These are phyloP conservation scores for Pichia manshurica DNA, from an alignment of 805 yeast species.

Conservation along the genomic window DNA sequence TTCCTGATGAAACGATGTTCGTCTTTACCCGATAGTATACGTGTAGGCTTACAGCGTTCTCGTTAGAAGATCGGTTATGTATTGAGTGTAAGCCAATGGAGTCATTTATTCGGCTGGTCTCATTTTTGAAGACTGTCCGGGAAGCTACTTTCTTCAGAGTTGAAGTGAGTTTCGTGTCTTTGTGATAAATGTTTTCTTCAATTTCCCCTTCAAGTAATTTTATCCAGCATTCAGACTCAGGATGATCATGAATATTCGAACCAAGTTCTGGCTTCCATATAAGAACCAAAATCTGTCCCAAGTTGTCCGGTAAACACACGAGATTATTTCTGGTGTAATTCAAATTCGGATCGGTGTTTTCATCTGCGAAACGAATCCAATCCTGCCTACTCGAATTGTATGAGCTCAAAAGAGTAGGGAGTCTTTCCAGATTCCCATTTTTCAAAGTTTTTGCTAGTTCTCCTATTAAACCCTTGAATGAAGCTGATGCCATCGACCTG, in stretches of 20 bases:
- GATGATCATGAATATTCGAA: constrained; percentile 68
- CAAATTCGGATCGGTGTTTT: neutral
- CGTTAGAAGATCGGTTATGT: constrained; percentile 39
- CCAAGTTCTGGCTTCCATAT: constrained; percentile 68
- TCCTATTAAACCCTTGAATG: no score
- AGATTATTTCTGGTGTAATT: constrained; percentile 69
- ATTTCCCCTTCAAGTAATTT: constrained; percentile 57
- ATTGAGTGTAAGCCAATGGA: constrained; percentile 61
- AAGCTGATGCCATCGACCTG: no score
- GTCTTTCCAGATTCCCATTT: neutral
- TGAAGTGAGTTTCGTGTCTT: constrained; percentile 32
- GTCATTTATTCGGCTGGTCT: constrained; percentile 63
- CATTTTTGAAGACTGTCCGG: constrained; percentile 28
- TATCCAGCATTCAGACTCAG: constrained; percentile 72
- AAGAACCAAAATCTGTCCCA: constrained; percentile 60
- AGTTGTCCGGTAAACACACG: constrained; percentile 55
- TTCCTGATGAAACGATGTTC: no score
- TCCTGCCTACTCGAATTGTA: neutral
- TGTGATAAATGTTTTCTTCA: constrained; percentile 45
- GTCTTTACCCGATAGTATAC: constrained; percentile 56
- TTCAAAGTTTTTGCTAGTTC: no score
- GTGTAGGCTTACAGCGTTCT: constrained; percentile 55
- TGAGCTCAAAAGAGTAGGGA: neutral
- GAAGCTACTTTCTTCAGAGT: constrained; percentile 12
- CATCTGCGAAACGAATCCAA: neutral